Evolutionary conservation across 2,329 filamentous ascomycete species (phyloP).

Genomic region (Aspergillus novoparasiticus): DNA sequence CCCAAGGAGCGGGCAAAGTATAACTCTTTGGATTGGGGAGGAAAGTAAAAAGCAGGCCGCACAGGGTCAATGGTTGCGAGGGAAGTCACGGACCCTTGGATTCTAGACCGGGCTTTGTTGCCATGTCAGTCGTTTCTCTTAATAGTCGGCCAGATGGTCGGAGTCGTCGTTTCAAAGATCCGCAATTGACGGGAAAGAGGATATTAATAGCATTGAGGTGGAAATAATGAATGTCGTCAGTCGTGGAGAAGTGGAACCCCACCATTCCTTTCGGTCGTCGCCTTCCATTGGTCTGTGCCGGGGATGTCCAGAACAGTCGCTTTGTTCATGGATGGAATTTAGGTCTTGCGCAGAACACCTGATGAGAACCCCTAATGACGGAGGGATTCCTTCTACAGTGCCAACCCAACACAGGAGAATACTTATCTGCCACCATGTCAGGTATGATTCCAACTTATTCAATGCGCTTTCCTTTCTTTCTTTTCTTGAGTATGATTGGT

Average conservation of each 20-base stretch:
- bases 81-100: slow-evolving; percentile 22
- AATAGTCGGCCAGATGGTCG: background rate
- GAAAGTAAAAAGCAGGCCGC: background rate
- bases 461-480: background rate
- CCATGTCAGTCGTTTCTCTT: slow-evolving; percentile 12
- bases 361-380: background rate
- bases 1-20: background rate
- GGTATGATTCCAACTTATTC: background rate
- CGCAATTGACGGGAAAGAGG: slow-evolving; percentile 12
- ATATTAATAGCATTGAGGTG: slow-evolving; percentile 22
- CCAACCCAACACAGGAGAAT: no score
- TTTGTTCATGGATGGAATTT: background rate
- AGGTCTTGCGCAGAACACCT: background rate
- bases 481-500: background rate
- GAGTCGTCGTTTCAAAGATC: slow-evolving; percentile 7
- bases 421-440: no score
- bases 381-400: no score
- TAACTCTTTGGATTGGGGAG: background rate
- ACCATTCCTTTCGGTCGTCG: slow-evolving; percentile 11
- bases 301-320: slow-evolving; percentile 9
- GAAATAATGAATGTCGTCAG: slow-evolving; percentile 27
- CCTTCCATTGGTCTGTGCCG: slow-evolving; percentile 16
- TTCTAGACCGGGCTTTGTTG: slow-evolving; percentile 12
- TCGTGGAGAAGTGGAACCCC: slow-evolving; percentile 20
- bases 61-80: slow-evolving; percentile 1